Base-by-base conservation (phyloP, 1,139 yeast species). In the Entelexis sorbosivorans region DNA sequence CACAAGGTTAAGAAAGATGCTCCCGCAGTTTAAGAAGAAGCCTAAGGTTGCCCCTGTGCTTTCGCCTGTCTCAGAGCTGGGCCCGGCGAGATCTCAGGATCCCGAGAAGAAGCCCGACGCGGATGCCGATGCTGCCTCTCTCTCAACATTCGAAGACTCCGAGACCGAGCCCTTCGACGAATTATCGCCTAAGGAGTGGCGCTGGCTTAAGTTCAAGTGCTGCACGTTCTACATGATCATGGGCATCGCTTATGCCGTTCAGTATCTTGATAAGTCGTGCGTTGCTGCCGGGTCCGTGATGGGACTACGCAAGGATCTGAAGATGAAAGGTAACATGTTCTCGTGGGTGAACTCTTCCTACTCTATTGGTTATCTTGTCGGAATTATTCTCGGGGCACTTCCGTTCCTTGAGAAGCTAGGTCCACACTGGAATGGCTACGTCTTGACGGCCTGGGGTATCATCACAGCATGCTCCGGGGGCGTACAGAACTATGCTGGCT, bases 291-390 rank as follows among this genome's bases (percentile, higher is more conserved):
- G 38, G 4, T 42, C 45, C 5, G 45, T 42, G 14, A 42, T 42
- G 45, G 45, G 45, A 6, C 35, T 42, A 2, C 38, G 45, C 7
- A 11, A 42, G 22, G 45, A 42, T 14, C 31, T 42, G 45, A 31
- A 42, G 38, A 39, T 39, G 44, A 26, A 39, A 14, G 44, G 44
- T 2, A 28, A 16, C 34, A 39, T 39, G 44, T 39, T 39, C 44
- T 28, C 34, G 5, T 75, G 79, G 79, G 58, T 71, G 11, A 69
- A 75, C 8, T 66, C 76, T 1, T 66, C 73, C 48, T 62, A 75
- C 46, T 75, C 69, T 58, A 63, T 76, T 48, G 79, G 79, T 20
- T 73, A 71, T 32, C 63, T 76, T 29, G 69, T 65, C 14, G 77
- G 76, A 56, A 14, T 7, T 31, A 42, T 42, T 8, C 1, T 32